Percentiles rank a stretch among this genome's conserved stretches.
These are phyloP conservation scores for Kodamaea sp. DNA, from an alignment of 1,139 yeast species.

Conservation along the genomic window DNA sequence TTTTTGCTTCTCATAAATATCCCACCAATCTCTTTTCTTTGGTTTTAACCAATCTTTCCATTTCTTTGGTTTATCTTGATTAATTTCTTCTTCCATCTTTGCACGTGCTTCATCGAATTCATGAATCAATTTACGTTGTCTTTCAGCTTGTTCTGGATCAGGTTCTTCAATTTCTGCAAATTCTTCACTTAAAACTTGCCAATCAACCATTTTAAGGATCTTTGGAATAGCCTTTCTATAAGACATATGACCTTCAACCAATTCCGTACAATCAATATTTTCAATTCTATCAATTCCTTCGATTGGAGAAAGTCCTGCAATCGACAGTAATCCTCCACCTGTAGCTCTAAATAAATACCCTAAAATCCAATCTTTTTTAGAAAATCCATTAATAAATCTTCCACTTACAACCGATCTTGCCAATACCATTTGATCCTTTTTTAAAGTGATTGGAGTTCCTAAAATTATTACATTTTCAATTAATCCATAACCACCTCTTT, in stretches of 20 bases:
- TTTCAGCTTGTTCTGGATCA: conserved; percentile 81
- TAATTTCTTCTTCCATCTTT: conserved; percentile 33
- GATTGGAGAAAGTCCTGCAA: conserved; percentile 84
- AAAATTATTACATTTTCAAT: conserved; percentile 84
- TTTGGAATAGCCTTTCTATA: conserved; percentile 92
- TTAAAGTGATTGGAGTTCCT: conserved; percentile 85
- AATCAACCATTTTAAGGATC: conserved; percentile 61
- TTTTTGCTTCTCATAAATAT: conserved; percentile 42
- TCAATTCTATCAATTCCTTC: conserved; percentile 64
- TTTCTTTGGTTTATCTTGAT: conserved; percentile 37
- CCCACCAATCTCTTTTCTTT: conserved; percentile 88
- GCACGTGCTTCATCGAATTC: conserved; percentile 87
- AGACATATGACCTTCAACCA: conserved; percentile 94
- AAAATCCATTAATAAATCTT: conserved; percentile 82
- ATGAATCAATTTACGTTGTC: conserved; percentile 71
- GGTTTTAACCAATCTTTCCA: conserved; percentile 73
- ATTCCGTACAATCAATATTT: conserved; percentile 80
- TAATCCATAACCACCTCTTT: conserved; percentile 81
- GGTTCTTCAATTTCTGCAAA: conserved; percentile 96
- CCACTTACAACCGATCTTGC: conserved; percentile 92
- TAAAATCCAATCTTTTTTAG: conserved; percentile 92
- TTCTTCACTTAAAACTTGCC: conserved; percentile 85
- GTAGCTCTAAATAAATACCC: conserved; percentile 96
- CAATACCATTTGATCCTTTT: conserved; percentile 70
- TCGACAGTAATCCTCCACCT: conserved; percentile 85